phyloP scores from a whole-genome alignment of 2,329 filamentous ascomycete genomes.

The Didymella pomorum region DNA sequence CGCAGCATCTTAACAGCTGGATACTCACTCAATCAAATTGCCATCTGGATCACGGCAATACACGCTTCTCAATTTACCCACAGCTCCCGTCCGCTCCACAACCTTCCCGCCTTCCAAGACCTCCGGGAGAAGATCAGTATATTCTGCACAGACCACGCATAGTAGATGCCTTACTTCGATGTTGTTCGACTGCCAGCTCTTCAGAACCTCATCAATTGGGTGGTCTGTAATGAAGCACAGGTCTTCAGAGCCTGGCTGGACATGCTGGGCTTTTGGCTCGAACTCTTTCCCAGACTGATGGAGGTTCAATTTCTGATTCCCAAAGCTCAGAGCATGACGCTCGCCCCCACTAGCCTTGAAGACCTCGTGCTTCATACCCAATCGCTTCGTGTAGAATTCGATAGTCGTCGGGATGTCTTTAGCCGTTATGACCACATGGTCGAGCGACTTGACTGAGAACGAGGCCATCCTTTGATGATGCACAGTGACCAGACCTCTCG shows the following conservation, averaged over 20 bases:
- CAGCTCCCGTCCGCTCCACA: constrained; percentile 15
- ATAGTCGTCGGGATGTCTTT: constrained; percentile 18
- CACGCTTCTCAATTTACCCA: constrained; percentile 21
- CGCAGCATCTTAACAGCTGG: rapidly evolving
- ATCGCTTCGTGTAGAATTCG: constrained; percentile 15
- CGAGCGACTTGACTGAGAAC: constrained; percentile 22
- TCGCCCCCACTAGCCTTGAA: constrained; percentile 15
- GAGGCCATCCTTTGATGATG: constrained; percentile 2
- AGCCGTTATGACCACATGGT: constrained; percentile 20
- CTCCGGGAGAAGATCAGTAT: not conserved
- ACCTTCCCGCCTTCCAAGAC: constrained; percentile 19
- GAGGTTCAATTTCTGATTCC: constrained; percentile 25
- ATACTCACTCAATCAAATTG: constrained; percentile 25
- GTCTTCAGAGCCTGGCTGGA: constrained; percentile 21
- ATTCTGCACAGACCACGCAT: not conserved
- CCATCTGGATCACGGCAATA: constrained; percentile 27
- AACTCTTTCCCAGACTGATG: constrained; percentile 25
- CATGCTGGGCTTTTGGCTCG: constrained; percentile 23
- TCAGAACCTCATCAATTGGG: constrained; percentile 13
- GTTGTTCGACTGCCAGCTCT: constrained; percentile 5
- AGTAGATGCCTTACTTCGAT: not conserved
- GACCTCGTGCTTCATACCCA: constrained; percentile 24
- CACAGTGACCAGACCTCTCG: not conserved
- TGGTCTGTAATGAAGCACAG: constrained; percentile 24
- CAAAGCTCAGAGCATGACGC: constrained; percentile 22